Evolutionary conservation across 2,329 filamentous ascomycete species (phyloP).

Genomic region (Lasiodiplodia theobromae): DNA sequence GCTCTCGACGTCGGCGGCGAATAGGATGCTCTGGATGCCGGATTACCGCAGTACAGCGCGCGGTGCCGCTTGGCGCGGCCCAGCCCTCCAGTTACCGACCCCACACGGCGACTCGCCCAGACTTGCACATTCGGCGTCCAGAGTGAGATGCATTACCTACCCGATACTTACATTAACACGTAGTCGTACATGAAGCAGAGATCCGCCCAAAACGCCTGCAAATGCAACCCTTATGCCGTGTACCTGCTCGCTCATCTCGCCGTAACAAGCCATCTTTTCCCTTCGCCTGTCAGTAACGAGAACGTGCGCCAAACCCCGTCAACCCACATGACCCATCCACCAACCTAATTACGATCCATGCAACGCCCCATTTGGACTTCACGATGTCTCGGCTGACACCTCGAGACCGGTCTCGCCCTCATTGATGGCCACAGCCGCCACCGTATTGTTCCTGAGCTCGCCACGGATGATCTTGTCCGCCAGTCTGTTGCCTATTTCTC

Average conservation of each 20-base stretch:
- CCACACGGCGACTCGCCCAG: neutral
- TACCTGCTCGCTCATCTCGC: neutral
- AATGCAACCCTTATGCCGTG: constrained; percentile 2
- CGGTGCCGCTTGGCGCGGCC: constrained; percentile 18
- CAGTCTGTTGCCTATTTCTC: constrained; percentile 85
- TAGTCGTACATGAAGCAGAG: constrained; percentile 26
- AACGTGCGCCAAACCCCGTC: constrained; percentile 26
- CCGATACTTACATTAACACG: constrained; percentile 16
- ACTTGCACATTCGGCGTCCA: constrained; percentile 6
- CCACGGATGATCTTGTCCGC: constrained; percentile 94
- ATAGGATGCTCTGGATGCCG: constrained; percentile 14
- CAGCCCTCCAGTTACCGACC: constrained; percentile 17
- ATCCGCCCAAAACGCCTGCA: constrained; percentile 22
- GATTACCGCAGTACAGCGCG: neutral
- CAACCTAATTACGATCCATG: constrained; percentile 22
- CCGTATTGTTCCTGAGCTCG: constrained; percentile 76
- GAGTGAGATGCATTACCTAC: constrained; percentile 16
- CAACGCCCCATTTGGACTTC: constrained; percentile 13
- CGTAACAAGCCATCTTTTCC: neutral
- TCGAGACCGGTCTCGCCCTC: constrained; percentile 51
- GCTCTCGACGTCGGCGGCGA: neutral
- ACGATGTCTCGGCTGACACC: constrained; percentile 29
- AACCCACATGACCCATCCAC: constrained; percentile 26
- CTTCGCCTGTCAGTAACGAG: constrained; percentile 11
- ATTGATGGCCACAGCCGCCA: constrained; percentile 73